These are phyloP conservation scores for Micromonas pusilla DNA, from an alignment of 139 green algal genomes.

Conservation along the genomic window DNA sequence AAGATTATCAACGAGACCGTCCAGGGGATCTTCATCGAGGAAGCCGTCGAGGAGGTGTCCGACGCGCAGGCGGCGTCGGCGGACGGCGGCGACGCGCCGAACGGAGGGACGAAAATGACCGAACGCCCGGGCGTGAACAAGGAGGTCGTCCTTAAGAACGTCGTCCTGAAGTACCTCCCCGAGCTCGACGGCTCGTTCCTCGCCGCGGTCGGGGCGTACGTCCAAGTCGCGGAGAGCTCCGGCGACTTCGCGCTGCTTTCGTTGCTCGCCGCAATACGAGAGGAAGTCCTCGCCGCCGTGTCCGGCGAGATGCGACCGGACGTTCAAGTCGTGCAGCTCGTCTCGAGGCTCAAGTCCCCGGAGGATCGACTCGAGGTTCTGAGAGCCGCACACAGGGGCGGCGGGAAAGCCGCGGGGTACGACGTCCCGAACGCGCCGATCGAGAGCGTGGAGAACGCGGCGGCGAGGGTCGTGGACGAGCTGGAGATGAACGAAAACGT, in stretches of 20 bases:
- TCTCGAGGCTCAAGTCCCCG: not conserved
- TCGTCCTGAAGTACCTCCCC: not conserved
- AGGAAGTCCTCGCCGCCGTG: conserved; percentile 4
- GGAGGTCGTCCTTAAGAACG: not conserved
- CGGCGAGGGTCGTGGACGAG: conserved; percentile 10
- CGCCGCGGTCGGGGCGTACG: conserved; percentile 7
- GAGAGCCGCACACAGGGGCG: not conserved
- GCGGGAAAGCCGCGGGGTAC: not conserved
- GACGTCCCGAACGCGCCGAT: not conserved
- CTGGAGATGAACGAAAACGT: not conserved
- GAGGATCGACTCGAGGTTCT: conserved; percentile 16
- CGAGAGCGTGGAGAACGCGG: conserved; percentile 3
- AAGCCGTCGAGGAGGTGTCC: conserved; percentile 11
- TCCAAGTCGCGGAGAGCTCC: not conserved
- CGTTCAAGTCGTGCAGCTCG: conserved; percentile 20
- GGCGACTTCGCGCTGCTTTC: conserved; percentile 11
- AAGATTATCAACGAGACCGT: conserved; percentile 18
- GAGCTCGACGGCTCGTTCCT: conserved; percentile 15
- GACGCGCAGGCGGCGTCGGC: not conserved
- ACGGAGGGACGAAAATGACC: not conserved
- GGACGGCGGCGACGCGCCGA: not conserved
- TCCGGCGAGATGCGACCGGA: conserved; percentile 1
- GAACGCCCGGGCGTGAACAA: not conserved
- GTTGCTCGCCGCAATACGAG: conserved; percentile 10
- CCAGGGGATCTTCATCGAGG: conserved; percentile 20